Evolutionary conservation across 2,329 filamentous ascomycete species (phyloP), one percentile per base, ranked within the genome.

Genomic region (Zasmidium cellare): DNA sequence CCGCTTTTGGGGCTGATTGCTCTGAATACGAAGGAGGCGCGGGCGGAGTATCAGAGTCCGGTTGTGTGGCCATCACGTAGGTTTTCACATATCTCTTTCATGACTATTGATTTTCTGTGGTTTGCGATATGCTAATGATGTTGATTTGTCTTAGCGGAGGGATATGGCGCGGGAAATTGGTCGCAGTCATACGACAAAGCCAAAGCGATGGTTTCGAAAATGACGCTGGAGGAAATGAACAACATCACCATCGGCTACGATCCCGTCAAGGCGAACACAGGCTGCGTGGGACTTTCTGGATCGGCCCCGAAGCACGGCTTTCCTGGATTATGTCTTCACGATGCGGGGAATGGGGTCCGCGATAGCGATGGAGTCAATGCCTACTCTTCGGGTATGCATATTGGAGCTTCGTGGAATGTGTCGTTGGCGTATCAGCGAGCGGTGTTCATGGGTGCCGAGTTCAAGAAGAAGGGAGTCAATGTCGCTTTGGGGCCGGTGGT

Each of bases 401-500:
- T 75, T 7, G 77, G 76, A 11, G 75, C 77, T 31, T 68, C 74
- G 1, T 87, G 84, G 84, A 78, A 86, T 59, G 75, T 72, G 51
- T 77, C 78, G 9, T 68, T 86, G 57, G 80, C 83, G 0, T 80
- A 83, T 50, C 71, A 78, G 44, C 72, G 84, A 12, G 84, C 76
- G 0, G 71, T 75, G 3, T 78, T 79, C 46, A 83, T 87, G 77
- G 84, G 81, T 0, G 75, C 75, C 2, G 84, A 87, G 60, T 86
- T 85, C 66, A 81, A 67, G 59, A 66, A 63, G 23, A 74, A 74
- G 76, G 64, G 76, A 38, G 81, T 86, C 25, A 87, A 91, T 69
- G 80, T 91, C 55, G 86, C 84, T 59, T 78, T 91, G 3, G 88
- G 87, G 0, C 88, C 88, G 1, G 78, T 82, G 0, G 86, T 90